Evolutionary conservation across 176 grass and related monocot species (phyloP), one percentile per base, ranked within the genome.

Genomic region (Oropetium thomaeum): DNA sequence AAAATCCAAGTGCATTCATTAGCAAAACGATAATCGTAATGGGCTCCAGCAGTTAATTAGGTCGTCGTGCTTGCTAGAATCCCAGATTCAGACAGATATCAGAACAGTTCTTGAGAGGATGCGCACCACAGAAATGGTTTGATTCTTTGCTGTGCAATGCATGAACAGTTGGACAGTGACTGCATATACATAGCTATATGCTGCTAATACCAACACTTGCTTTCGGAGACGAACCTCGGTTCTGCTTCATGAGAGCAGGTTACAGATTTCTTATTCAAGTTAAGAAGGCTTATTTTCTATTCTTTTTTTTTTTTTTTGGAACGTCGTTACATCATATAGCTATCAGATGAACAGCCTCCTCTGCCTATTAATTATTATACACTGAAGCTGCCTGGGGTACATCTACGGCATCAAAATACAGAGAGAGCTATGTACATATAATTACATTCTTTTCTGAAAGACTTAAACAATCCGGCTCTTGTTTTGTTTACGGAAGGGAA

Each of bases 11-110:
- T 52, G 41, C 66, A 58, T 61, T 17, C 62, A 43, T 22, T 26
- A 80, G 62, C 33, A 41, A 69, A 69, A 53, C 7, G 35, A 37
- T 3, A 69, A 45, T 32, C 43, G 33, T 11, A 19, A 75, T 70
- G 77, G 84, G 70, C 70, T 86, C 77, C 84, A 81, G 42, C 43
- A 8, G 52, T 60, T 45, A 25, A 14, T n/a, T n/a, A n/a, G n/a
- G n/a, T n/a, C n/a, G 20, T 58, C 61, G 59, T 22, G 39, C 47
- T 3, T n/a, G 62, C 55, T 77, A 16, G 19, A 29, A 30, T 7
- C 33, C 35, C 28, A 40, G 23, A 74, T 58, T 76, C 39, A 74
- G 64, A 71, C 39, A 74, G 64, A 71, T 72, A 81, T 85, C 35
- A 19, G 54, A 25, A 12, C 54, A 32, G 64, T 8, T 76, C 8